These are phyloP conservation scores for Apophysomyces variabilis DNA, from an alignment of 371 early-diverging fungal genomes.

Conservation along the genomic window DNA sequence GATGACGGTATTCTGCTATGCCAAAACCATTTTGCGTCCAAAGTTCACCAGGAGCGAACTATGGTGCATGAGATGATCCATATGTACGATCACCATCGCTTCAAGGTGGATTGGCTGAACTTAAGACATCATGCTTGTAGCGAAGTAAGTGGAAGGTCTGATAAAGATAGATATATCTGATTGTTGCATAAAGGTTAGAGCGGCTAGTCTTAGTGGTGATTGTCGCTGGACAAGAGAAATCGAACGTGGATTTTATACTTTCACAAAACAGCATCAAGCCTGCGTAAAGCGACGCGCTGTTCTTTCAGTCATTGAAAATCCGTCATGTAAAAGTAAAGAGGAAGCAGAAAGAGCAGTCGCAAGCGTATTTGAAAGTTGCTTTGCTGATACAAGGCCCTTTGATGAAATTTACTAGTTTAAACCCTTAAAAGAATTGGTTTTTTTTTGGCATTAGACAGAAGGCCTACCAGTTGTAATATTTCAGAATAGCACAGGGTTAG, in stretches of 20 bases:
- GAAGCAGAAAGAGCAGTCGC: conserved; percentile 89
- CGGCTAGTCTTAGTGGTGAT: conserved; percentile 91
- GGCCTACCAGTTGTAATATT: not conserved
- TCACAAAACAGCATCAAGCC: conserved; percentile 90
- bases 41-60: conserved; percentile 84
- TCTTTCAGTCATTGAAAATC: conserved; percentile 77
- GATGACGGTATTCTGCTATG: conserved; percentile 84
- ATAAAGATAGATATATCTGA: not conserved
- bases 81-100: conserved; percentile 88
- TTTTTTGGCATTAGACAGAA: not conserved
- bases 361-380: conserved; percentile 90
- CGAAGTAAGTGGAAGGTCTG: conserved; percentile 57
- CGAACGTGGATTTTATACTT: conserved; percentile 74
- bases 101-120: conserved; percentile 84
- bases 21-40: conserved; percentile 76
- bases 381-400: conserved; percentile 92
- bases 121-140: conserved; percentile 92
- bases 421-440: too few relatives aligned
- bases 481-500: not conserved
- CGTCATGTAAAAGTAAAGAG: conserved; percentile 71
- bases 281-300: conserved; percentile 92
- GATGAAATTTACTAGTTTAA: conserved; percentile 83
- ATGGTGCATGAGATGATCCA: conserved; percentile 97
- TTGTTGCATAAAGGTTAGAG: conserved; percentile 68
- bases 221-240: conserved; percentile 90